These are phyloP conservation scores for Candida methanosorbosa DNA, from an alignment of 805 yeast species.

Conservation along the genomic window DNA sequence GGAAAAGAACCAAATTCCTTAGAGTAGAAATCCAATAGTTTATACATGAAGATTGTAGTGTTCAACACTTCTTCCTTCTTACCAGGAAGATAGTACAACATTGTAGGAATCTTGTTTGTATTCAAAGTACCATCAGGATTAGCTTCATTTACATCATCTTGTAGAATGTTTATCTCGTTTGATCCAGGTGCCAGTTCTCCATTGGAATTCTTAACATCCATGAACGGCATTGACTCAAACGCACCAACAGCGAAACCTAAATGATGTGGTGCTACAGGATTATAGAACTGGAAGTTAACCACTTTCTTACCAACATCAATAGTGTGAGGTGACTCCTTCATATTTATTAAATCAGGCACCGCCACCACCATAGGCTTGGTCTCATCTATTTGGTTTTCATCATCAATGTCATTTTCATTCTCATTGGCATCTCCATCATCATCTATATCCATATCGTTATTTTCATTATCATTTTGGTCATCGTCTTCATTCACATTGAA, in stretches of 20 bases:
- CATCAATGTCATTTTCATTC: slow-evolving; percentile 31
- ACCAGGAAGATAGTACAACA: slow-evolving; percentile 58
- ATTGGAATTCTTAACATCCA: slow-evolving; percentile 30
- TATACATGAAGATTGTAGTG: slow-evolving; percentile 66
- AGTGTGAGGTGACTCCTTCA: slow-evolving; percentile 67
- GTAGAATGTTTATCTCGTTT: not conserved
- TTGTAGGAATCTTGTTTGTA: slow-evolving; percentile 37
- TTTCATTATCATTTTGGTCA: slow-evolving; percentile 19
- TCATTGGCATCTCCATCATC: slow-evolving; percentile 21
- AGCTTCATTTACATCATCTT: slow-evolving; percentile 19
- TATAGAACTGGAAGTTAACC: slow-evolving; percentile 68
- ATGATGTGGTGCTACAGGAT: slow-evolving; percentile 89
- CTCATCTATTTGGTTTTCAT: slow-evolving; percentile 37
- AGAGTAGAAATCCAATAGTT: slow-evolving; percentile 75
- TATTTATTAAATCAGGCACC: slow-evolving; percentile 61
- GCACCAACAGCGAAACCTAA: slow-evolving; percentile 94
- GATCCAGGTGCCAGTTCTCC: slow-evolving; percentile 6
- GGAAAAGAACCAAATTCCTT: slow-evolving; percentile 93
- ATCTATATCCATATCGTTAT: slow-evolving; percentile 12
- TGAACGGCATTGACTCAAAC: slow-evolving; percentile 54
- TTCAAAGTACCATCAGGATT: slow-evolving; percentile 22
- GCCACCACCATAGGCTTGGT: slow-evolving; percentile 49
- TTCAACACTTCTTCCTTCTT: slow-evolving; percentile 49
- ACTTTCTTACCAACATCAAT: slow-evolving; percentile 67
- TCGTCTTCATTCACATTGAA: slow-evolving; percentile 22